phyloP scores from a whole-genome alignment of 2,329 filamentous ascomycete species.

The Tolypocladium capitatum region DNA sequence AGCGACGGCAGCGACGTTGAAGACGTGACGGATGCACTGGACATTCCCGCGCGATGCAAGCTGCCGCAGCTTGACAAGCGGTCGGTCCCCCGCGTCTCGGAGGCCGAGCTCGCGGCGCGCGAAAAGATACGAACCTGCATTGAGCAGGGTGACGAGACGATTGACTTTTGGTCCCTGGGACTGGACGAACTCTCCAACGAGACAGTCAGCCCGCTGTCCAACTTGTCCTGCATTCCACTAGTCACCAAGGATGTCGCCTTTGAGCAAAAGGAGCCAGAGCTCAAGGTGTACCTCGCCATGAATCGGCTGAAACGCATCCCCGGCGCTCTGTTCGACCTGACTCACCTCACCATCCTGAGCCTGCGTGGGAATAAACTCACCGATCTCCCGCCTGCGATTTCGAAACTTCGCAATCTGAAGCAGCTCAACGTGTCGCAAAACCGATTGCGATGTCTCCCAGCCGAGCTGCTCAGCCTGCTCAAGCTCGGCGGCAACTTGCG shows the following conservation, averaged over 20 bases:
- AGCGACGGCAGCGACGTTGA: constrained; percentile 41
- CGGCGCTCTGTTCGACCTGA: constrained; percentile 45
- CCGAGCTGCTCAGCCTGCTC: constrained; percentile 47
- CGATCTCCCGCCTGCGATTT: constrained; percentile 47
- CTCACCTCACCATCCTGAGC: constrained; percentile 50
- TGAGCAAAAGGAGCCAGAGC: constrained; percentile 40
- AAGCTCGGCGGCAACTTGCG: constrained; percentile 29
- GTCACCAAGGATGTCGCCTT: constrained; percentile 46
- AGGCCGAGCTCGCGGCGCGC: constrained; percentile 30
- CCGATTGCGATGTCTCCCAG: constrained; percentile 44
- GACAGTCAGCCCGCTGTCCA: constrained; percentile 41
- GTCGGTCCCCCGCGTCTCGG: constrained; percentile 17
- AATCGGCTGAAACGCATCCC: constrained; percentile 47
- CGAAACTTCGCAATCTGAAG: constrained; percentile 41
- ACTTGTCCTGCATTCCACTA: constrained; percentile 39
- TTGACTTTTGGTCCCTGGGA: constrained; percentile 48
- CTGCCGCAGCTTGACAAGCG: constrained; percentile 24
- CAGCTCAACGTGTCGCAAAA: constrained; percentile 57
- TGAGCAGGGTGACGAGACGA: constrained; percentile 42
- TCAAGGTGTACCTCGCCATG: constrained; percentile 48
- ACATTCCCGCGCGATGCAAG: constrained; percentile 18
- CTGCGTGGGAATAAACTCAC: constrained; percentile 50
- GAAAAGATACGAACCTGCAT: constrained; percentile 37
- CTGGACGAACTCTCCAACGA: constrained; percentile 41
- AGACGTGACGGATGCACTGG: constrained; percentile 20